A percentile compares a stretch with the other conserved stretches of the same genome.
Conservation (phyloP, 768 basidiomycete species). For the Leccinum aurantiacum region DNA sequence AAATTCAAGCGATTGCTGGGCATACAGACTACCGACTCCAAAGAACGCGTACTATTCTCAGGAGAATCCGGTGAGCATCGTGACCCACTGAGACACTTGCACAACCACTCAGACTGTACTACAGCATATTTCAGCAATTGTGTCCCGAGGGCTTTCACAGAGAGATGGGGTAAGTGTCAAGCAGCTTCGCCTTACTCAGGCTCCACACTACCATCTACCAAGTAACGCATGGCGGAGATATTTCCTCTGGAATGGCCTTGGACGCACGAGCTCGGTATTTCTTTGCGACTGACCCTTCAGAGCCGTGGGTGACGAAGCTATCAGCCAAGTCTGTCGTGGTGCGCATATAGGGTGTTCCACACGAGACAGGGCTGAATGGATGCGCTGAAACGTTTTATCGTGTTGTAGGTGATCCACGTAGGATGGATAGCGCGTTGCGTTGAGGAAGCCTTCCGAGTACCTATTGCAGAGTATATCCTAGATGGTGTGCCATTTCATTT, state of each 20-base stretch:
- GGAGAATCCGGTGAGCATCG: constrained; percentile 23
- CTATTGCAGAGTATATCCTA: constrained; percentile 30
- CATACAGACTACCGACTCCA: background rate
- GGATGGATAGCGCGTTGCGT: constrained; percentile 33
- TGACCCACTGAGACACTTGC: background rate
- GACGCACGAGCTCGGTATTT: constrained; percentile 27
- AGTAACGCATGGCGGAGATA: constrained; percentile 27
- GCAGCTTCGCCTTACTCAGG: no score
- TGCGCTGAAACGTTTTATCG: constrained; percentile 1
- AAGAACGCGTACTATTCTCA: constrained; percentile 15
- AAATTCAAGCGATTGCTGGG: constrained; percentile 5
- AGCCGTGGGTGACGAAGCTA: constrained; percentile 29
- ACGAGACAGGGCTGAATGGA: constrained; percentile 3
- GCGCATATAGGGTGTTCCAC: constrained; percentile 12
- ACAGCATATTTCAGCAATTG: constrained; percentile 31
- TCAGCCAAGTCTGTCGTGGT: constrained; percentile 31
- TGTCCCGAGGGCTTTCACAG: constrained; percentile 20
- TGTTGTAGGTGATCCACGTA: constrained; percentile 30
- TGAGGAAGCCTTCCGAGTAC: constrained; percentile 24
- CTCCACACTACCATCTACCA: background rate
- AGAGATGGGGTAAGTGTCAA: constrained; percentile 27
- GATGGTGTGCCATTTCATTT: constrained; percentile 26
- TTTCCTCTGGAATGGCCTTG: constrained; percentile 14
- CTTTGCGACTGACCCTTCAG: constrained; percentile 29
- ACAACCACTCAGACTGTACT: background rate